phyloP scores from a whole-genome alignment of 345 rosid species.

The Triadica sebifera region DNA sequence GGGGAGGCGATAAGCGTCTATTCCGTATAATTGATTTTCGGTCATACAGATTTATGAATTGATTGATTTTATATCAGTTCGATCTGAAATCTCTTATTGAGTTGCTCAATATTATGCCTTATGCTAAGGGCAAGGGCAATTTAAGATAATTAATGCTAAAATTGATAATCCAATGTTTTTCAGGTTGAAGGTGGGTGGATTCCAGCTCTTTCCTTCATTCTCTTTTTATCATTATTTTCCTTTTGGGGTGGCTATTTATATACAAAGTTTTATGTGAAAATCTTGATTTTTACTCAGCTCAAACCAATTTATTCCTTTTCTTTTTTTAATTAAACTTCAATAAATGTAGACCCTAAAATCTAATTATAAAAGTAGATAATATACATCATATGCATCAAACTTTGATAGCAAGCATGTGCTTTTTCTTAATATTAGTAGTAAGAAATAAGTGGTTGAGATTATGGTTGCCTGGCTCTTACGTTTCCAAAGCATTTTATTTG shows the following conservation, averaged over 20 bases:
- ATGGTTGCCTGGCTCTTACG: slow-evolving; percentile 26
- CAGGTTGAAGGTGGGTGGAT: slow-evolving; percentile 17
- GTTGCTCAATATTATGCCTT: too few relatives aligned
- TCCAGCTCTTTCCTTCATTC: slow-evolving; percentile 20
- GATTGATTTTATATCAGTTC: too few relatives aligned
- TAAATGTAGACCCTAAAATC: neutral
- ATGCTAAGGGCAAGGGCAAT: too few relatives aligned
- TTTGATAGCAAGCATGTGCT: slow-evolving; percentile 12
- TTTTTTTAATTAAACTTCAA: neutral
- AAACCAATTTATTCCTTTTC: neutral
- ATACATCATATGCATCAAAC: neutral
- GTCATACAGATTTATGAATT: too few relatives aligned
- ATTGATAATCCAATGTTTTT: too few relatives aligned
- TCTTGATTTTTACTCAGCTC: neutral
- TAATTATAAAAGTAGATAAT: neutral
- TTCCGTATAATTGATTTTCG: too few relatives aligned
- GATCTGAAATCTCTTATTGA: too few relatives aligned
- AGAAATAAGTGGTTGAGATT: neutral
- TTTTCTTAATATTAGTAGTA: neutral
- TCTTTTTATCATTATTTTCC: neutral
- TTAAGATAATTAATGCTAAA: too few relatives aligned
- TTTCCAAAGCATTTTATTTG: slow-evolving; percentile 9
- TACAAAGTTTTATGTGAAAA: neutral
- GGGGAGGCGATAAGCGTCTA: too few relatives aligned
- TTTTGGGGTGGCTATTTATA: neutral